Base-by-base conservation (phyloP, 2,329 filamentous ascomycete species). In the Ophiostoma tasmaniense region DNA sequence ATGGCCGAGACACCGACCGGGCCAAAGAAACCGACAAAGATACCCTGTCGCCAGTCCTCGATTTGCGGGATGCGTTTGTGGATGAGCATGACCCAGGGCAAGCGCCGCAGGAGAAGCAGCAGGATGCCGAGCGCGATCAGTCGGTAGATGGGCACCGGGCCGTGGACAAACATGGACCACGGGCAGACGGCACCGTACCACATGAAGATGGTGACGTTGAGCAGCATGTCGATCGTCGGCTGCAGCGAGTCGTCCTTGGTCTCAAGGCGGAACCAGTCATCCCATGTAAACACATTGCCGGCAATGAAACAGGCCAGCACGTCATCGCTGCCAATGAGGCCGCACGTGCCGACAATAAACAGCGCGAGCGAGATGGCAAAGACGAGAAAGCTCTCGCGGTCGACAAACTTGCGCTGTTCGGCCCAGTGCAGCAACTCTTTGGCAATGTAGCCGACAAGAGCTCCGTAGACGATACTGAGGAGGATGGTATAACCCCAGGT, bases 261-360 rank as follows among this genome's bases (percentile, higher is more conserved):
- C 77, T 96, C 91, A 0, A 94, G 81, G 0, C 93, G 89, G 78
- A 97, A 97, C 92, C 92, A 96, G 78, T 96, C 92, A 76, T 96
- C 93, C 88, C 92, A 94, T 0, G 92, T 96, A 73, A 97, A 96
- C 0, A 86, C 87, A 75, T 96, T 97, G 1, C 93, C 93, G 1
- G 93, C 93, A 73, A 97, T 89, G 76, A 97, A 97, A 79, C 92
- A 96, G 1, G 93, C 93, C 7, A 97, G 83, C 0, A 97, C 90
- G 75, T 97, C 93, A 75, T 97, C 93, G 45, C 89, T 94, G 0
- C 92, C 93, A 66, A 96, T 85, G 82, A 97, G 85, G 1, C 93
- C 93, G 71, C 91, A 93, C 0, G 92, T 96, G 0, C 93, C 93
- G 0, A 92, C 85, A 67, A 96, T 91, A 75, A 97, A 97, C 7